These are phyloP conservation scores for Glonium stellatum DNA, from an alignment of 495 filamentous ascomycete species.

Conservation along the genomic window DNA sequence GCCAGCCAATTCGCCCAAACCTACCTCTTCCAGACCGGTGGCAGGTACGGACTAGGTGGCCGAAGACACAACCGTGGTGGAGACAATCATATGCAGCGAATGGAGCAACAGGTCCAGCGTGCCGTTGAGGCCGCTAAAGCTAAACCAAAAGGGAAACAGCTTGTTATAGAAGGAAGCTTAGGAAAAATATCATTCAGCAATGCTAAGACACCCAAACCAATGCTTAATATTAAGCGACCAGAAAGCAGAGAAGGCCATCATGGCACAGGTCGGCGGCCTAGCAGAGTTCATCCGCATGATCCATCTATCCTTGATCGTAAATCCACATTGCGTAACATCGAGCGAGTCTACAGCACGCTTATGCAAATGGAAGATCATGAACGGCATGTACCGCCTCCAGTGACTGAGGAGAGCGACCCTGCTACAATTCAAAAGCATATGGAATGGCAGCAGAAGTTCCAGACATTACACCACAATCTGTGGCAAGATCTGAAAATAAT, in stretches of 20 bases:
- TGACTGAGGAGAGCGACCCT: constrained; percentile 53
- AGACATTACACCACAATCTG: constrained; percentile 67
- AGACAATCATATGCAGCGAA: constrained; percentile 95
- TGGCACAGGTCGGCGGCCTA: constrained; percentile 43
- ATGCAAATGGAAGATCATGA: constrained; percentile 94
- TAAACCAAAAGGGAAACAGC: constrained; percentile 93
- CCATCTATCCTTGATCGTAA: constrained; percentile 60
- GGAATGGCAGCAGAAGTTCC: constrained; percentile 65
- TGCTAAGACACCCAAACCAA: constrained; percentile 87
- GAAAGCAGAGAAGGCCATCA: constrained; percentile 53
- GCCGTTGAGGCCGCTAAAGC: constrained; percentile 95
- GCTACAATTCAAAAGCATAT: constrained; percentile 58
- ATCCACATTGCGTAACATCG: constrained; percentile 73
- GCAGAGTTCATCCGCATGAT: constrained; percentile 39
- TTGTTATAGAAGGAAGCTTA: constrained; percentile 96
- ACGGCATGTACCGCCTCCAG: constrained; percentile 69
- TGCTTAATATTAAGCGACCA: constrained; percentile 89
- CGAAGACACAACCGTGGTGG: constrained; percentile 62
- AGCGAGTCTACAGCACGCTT: constrained; percentile 74
- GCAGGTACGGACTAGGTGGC: constrained; percentile 59
- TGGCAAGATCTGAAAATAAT: constrained; percentile 84
- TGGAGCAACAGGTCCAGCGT: constrained; percentile 97
- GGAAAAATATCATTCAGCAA: constrained; percentile 99
- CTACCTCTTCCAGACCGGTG: constrained; percentile 88
- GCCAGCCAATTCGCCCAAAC: constrained; percentile 95